Conservation (phyloP, 179 eudicot species). For the Vitellaria paradoxa region DNA sequence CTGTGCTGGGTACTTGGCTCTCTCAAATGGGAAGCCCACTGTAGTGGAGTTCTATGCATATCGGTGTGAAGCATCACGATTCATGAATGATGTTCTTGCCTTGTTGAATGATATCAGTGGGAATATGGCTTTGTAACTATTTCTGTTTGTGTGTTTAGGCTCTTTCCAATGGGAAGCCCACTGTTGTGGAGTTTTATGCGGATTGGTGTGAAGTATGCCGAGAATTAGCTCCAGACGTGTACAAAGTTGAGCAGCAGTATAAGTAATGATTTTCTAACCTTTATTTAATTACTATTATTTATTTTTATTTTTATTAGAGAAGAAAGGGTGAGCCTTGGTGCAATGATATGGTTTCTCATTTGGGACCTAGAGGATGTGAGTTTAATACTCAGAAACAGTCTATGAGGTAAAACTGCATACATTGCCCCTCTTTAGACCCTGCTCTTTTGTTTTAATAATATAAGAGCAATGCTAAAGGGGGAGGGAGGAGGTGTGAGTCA, state of each 20-base stretch:
- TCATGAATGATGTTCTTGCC: too few species aligned
- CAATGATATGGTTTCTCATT: too few species aligned
- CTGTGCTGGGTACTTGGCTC: constrained; percentile 36
- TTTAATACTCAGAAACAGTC: too few species aligned
- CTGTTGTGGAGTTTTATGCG: constrained; percentile 97
- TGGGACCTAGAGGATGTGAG: too few species aligned
- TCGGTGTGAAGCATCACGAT: constrained; percentile 94
- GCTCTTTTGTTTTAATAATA: too few species aligned
- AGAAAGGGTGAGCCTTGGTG: too few species aligned
- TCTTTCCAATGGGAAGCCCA: constrained; percentile 89
- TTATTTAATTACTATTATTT: neutral
- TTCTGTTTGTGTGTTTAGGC: constrained; percentile 42
- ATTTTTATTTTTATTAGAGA: too few species aligned
- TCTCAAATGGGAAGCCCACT: constrained; percentile 89
- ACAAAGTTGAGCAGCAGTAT: constrained; percentile 89
- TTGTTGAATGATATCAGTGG: neutral
- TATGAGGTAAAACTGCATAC: too few species aligned
- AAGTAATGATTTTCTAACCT: constrained; percentile 37
- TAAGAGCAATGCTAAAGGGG: too few species aligned
- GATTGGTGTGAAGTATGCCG: constrained; percentile 99
- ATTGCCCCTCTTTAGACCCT: too few species aligned
- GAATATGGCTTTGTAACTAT: neutral
- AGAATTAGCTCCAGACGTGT: constrained; percentile 93
- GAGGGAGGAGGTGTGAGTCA: too few species aligned
- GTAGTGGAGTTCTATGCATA: constrained; percentile 98